phyloP scores from a whole-genome alignment of 169 alveolate species.

The Eimeria necatrix region DNA sequence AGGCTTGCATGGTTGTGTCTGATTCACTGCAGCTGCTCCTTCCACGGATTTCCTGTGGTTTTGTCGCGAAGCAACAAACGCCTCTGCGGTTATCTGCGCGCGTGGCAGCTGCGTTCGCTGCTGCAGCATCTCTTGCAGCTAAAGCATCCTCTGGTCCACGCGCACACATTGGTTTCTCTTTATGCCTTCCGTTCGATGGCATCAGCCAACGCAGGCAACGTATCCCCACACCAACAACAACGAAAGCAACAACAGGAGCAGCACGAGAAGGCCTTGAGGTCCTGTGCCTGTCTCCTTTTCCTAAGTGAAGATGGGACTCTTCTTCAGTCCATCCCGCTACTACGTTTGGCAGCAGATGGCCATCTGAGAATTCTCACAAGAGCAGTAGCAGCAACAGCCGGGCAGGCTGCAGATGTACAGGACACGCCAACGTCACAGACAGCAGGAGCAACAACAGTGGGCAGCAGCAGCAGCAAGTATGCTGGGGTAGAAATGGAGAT shows the following conservation, averaged over 20 bases:
- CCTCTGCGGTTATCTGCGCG: slow-evolving; percentile 45
- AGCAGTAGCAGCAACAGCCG: not conserved
- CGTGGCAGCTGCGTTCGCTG: slow-evolving; percentile 61
- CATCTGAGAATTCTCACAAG: not conserved
- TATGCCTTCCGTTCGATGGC: slow-evolving; percentile 34
- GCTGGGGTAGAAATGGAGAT: not conserved
- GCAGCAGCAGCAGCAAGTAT: not conserved
- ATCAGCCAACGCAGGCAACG: not conserved
- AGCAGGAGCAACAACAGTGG: not conserved
- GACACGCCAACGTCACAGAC: not conserved
- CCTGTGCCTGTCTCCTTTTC: slow-evolving; percentile 27
- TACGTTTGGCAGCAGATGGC: slow-evolving; percentile 46
- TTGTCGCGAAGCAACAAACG: slow-evolving; percentile 62
- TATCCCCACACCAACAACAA: slow-evolving; percentile 18
- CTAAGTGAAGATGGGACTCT: slow-evolving; percentile 12
- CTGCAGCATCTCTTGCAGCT: slow-evolving; percentile 72
- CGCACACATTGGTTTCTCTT: slow-evolving; percentile 74
- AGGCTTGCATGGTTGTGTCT: not conserved
- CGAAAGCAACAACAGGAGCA: slow-evolving; percentile 7
- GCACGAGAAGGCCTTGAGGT: slow-evolving; percentile 39
- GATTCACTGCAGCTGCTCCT: slow-evolving; percentile 45
- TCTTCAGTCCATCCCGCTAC: slow-evolving; percentile 33
- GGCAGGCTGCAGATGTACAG: not conserved
- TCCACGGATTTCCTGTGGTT: slow-evolving; percentile 35
- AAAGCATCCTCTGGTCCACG: slow-evolving; percentile 73